Conservation (phyloP, 139 green algal species). For the Mesotaenium endlicherianum region DNA sequence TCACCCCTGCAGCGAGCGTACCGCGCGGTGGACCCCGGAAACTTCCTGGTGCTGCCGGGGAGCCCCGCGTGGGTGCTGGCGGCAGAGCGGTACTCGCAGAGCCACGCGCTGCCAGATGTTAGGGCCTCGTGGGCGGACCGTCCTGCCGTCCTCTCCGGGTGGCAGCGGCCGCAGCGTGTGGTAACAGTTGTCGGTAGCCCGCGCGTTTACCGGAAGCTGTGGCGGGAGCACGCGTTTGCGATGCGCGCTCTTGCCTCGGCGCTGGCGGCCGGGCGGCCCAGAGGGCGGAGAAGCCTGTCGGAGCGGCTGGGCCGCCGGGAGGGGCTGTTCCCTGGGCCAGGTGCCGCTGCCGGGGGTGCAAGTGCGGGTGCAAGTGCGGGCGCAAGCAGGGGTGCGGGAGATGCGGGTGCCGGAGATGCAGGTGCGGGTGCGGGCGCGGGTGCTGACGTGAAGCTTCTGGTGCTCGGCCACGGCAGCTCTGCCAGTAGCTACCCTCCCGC, state of each 20-base stretch:
- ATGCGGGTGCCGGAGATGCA: no score
- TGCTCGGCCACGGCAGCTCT: neutral
- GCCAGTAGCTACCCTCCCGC: neutral
- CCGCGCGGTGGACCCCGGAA: conserved; percentile 1
- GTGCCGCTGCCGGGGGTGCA: no score
- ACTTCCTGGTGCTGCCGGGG: conserved; percentile 10
- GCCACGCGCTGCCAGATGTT: neutral
- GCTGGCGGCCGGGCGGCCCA: neutral
- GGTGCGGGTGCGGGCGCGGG: no score
- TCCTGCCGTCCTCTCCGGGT: no score
- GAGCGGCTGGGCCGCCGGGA: no score
- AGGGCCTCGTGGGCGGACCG: neutral
- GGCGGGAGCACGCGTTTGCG: neutral
- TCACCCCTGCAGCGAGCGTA: neutral
- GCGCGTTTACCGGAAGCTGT: neutral
- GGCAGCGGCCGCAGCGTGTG: no score
- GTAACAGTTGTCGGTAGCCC: neutral
- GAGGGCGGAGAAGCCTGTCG: no score
- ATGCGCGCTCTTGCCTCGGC: neutral
- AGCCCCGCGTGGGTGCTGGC: neutral
- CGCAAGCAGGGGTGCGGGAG: no score
- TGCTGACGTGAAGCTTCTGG: no score
- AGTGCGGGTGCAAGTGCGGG: no score
- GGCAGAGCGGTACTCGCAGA: neutral
- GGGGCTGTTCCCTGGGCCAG: no score